Evolutionary conservation across 78 protist genomes (phyloP).

Genomic region (Anaeramoeba flamelloides): DNA sequence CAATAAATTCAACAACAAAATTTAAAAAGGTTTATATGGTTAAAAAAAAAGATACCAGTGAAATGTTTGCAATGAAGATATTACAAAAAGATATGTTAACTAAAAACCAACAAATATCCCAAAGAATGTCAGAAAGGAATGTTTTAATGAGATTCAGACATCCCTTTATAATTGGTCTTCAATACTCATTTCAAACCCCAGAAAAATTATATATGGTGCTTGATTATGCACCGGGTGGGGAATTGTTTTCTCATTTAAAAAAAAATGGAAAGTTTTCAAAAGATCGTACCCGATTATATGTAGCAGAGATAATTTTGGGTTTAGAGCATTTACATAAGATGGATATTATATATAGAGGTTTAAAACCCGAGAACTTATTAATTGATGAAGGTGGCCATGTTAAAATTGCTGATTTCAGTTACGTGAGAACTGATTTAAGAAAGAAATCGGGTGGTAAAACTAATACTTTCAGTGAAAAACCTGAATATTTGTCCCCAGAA

Average conservation of each 20-base stretch:
- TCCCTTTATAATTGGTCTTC: neutral
- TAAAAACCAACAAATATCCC: neutral
- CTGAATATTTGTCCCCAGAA: too few relatives aligned
- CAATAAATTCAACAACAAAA: too few relatives aligned
- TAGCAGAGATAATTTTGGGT: neutral
- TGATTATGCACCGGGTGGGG: neutral
- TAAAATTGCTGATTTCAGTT: too few relatives aligned
- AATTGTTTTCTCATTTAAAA: neutral
- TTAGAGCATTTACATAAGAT: neutral
- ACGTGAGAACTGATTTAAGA: too few relatives aligned
- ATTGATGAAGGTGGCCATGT: too few relatives aligned
- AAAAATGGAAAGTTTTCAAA: neutral
- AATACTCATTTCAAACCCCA: neutral
- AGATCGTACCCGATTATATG: neutral
- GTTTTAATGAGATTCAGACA: neutral
- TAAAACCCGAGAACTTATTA: too few relatives aligned
- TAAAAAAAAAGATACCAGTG: neutral
- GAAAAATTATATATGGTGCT: neutral
- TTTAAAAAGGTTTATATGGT: neutral
- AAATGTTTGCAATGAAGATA: neutral
- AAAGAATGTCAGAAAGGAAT: neutral
- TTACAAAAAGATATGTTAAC: neutral
- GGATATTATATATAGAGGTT: neutral
- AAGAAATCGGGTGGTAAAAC: too few relatives aligned
- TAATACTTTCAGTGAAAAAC: too few relatives aligned